These are phyloP conservation scores for Coemansia sp. DNA, from an alignment of 192 early-diverging fungal genomes.

Conservation along the genomic window DNA sequence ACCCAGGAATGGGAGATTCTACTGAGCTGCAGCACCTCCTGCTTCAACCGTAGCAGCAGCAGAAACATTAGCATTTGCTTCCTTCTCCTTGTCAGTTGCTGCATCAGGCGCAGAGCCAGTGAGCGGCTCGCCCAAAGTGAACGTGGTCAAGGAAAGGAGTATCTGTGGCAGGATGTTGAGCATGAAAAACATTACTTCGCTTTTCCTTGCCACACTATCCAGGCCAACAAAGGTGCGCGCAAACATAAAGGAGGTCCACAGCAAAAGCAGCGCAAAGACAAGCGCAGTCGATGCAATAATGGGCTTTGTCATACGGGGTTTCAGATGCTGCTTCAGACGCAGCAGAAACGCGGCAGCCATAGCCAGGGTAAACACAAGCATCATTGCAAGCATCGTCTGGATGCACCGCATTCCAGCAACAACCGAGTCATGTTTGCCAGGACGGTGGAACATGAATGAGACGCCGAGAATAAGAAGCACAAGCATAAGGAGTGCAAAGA, in stretches of 20 bases:
- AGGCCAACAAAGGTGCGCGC: conserved; percentile 4
- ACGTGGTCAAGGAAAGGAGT: not conserved
- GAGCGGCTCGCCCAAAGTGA: not conserved
- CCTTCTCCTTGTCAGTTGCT: not conserved
- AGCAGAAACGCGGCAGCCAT: not conserved
- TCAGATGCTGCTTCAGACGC: not conserved
- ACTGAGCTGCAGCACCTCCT: not conserved
- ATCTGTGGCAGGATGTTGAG: conserved; percentile 16
- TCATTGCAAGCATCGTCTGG: conserved; percentile 4
- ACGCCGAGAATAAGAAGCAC: conserved; percentile 5
- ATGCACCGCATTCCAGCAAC: conserved; percentile 2
- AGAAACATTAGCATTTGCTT: not conserved
- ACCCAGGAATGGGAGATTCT: not conserved
- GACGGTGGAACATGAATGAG: conserved; percentile 3
- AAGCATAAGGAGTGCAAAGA: not conserved
- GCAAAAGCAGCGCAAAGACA: conserved; percentile 2
- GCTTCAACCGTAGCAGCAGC: not conserved
- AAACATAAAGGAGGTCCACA: conserved; percentile 16
- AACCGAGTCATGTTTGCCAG: not conserved
- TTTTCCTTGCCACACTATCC: not conserved
- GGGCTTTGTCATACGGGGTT: not conserved
- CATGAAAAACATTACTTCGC: conserved; percentile 12
- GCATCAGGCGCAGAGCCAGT: not conserved
- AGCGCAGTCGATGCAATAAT: not conserved
- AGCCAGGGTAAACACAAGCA: conserved; percentile 1